phyloP scores from a whole-genome alignment of 169 alveolate genomes.

The Blepharisma undulans region DNA sequence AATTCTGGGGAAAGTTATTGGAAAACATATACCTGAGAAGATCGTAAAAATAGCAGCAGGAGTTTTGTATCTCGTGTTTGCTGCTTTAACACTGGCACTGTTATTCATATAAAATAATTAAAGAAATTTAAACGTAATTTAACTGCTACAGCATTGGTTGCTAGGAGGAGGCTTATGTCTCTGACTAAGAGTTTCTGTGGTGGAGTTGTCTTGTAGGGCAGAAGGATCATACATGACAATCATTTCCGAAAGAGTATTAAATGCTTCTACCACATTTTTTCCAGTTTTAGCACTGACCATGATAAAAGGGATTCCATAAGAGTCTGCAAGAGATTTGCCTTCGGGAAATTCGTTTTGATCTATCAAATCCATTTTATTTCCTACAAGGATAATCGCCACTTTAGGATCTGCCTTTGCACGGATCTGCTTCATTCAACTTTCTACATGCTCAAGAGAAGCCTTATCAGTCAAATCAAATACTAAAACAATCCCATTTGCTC shows the following conservation, averaged over 20 bases:
- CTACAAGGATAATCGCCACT: constrained; percentile 42
- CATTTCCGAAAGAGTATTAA: constrained; percentile 12
- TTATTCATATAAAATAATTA: neutral
- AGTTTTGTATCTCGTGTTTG: neutral
- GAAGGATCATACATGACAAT: neutral
- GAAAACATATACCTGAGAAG: neutral
- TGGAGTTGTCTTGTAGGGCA: neutral
- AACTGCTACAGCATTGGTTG: neutral
- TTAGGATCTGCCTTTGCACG: constrained; percentile 47
- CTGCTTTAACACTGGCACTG: neutral
- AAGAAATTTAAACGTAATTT: neutral
- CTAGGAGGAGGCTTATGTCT: neutral
- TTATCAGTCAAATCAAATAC: constrained; percentile 70
- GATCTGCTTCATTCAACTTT: constrained; percentile 58
- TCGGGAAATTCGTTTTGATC: constrained; percentile 37
- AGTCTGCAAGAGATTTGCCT: neutral
- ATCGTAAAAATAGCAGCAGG: neutral
- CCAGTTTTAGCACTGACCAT: constrained; percentile 33
- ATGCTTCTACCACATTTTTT: neutral
- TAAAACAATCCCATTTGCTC: constrained; percentile 71
- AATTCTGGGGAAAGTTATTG: neutral
- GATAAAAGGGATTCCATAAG: constrained; percentile 7
- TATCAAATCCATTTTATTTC: constrained; percentile 54
- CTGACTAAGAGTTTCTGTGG: neutral
- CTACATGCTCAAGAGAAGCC: constrained; percentile 59